phyloP scores from a whole-genome alignment of 352 stramenopile species.

The Pythium periplocum region DNA sequence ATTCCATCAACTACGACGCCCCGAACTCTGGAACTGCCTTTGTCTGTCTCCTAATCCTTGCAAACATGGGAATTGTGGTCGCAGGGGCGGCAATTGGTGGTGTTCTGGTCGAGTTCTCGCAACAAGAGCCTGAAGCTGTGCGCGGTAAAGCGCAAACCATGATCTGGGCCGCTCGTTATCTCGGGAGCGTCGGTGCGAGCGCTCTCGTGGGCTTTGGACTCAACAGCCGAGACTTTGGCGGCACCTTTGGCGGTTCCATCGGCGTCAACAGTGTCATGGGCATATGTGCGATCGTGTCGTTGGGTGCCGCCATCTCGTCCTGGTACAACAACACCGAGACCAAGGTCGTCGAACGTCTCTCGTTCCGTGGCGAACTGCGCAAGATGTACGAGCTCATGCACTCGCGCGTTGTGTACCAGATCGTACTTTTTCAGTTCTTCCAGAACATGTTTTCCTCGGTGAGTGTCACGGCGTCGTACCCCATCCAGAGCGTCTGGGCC shows the following conservation, averaged over 20 bases:
- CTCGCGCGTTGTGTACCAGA: conserved; percentile 22
- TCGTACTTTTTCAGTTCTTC: conserved; percentile 26
- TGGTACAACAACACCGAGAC: conserved; percentile 6
- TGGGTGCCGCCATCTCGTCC: not conserved
- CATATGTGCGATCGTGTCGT: conserved; percentile 13
- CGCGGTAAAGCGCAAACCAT: conserved; percentile 27
- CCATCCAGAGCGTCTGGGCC: conserved; percentile 12
- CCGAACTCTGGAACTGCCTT: conserved; percentile 22
- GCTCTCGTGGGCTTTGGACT: conserved; percentile 27
- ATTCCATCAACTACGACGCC: conserved; percentile 22
- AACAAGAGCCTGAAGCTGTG: conserved; percentile 20
- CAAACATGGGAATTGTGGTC: conserved; percentile 52
- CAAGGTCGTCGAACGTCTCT: conserved; percentile 7
- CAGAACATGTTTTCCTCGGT: conserved; percentile 24
- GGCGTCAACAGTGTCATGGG: conserved; percentile 15
- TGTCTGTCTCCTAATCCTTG: conserved; percentile 38
- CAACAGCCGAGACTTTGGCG: conserved; percentile 24
- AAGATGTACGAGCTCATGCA: conserved; percentile 26
- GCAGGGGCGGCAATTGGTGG: conserved; percentile 43
- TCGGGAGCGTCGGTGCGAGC: conserved; percentile 8
- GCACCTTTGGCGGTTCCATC: conserved; percentile 14
- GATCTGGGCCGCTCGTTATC: conserved; percentile 16
- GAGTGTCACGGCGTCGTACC: conserved; percentile 13
- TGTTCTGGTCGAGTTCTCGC: conserved; percentile 29
- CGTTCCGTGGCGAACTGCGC: conserved; percentile 7